Conservation (phyloP, 768 basidiomycete genomes). For the Pleurotus citrinopileatus region DNA sequence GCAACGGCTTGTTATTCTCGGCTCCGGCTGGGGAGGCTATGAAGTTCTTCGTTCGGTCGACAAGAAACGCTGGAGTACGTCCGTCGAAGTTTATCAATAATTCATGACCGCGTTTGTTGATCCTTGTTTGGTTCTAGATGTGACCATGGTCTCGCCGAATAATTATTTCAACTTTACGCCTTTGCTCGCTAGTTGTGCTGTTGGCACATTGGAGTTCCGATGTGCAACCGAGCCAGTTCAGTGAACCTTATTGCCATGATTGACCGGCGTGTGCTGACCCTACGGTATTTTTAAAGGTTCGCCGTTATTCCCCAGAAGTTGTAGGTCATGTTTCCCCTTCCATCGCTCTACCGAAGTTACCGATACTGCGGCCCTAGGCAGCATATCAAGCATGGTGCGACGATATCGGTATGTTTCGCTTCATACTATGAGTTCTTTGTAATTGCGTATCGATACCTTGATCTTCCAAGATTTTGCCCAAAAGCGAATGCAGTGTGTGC, state of each 20-base stretch:
- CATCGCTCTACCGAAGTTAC: neutral
- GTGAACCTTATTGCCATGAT: conserved; percentile 21
- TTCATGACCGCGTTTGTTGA: neutral
- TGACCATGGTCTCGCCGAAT: conserved; percentile 63
- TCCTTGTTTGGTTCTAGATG: conserved; percentile 38
- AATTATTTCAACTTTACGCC: conserved; percentile 71
- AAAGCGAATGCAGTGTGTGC: conserved; percentile 58
- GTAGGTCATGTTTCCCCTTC: conserved; percentile 25
- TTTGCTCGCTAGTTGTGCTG: conserved; percentile 65
- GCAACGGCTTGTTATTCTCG: conserved; percentile 61
- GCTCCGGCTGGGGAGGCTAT: conserved; percentile 81
- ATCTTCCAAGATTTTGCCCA: conserved; percentile 49
- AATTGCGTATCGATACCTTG: neutral
- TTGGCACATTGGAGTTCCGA: conserved; percentile 82
- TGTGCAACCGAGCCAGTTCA: conserved; percentile 75
- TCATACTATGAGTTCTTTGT: neutral
- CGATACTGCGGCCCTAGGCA: conserved; percentile 30
- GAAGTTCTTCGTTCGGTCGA: conserved; percentile 63
- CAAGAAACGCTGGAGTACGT: conserved; percentile 69
- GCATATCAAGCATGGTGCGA: conserved; percentile 80
- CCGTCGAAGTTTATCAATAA: neutral
- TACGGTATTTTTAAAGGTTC: conserved; percentile 34
- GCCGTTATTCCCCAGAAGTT: conserved; percentile 53
- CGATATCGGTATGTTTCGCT: conserved; percentile 45
- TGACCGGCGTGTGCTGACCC: neutral